phyloP scores from a whole-genome alignment of 768 basidiomycete species.

The Cyclocybe cylindracea region DNA sequence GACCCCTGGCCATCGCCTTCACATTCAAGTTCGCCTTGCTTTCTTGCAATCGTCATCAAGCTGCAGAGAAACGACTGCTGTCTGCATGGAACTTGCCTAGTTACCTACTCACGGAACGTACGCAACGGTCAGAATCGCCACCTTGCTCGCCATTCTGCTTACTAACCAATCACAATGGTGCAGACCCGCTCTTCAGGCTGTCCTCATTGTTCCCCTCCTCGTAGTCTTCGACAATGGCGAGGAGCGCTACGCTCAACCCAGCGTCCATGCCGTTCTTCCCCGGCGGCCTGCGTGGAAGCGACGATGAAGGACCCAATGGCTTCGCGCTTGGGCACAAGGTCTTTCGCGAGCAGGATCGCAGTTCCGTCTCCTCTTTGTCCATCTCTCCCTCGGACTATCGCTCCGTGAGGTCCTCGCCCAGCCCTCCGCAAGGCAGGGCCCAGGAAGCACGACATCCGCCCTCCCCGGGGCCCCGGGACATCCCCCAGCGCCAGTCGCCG shows the following conservation, averaged over 20 bases:
- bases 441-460: constrained; percentile 36
- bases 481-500: constrained; percentile 42
- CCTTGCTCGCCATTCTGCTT: constrained; percentile 20
- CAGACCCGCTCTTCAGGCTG: constrained; percentile 33
- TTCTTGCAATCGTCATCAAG: constrained; percentile 11
- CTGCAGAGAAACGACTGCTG: constrained; percentile 15
- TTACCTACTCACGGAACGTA: constrained; percentile 24
- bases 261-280: constrained; percentile 87
- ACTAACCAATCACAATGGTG: constrained; percentile 26
- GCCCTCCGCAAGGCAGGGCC: constrained; percentile 46
- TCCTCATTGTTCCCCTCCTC: constrained; percentile 36
- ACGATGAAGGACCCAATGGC: constrained; percentile 51
- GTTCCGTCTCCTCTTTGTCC: constrained; percentile 58
- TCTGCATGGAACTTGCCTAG: constrained; percentile 47
- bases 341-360: constrained; percentile 47
- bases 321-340: constrained; percentile 47
- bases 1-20: constrained; percentile 9
- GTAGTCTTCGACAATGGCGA: constrained; percentile 55
- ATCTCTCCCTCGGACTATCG: constrained; percentile 61
- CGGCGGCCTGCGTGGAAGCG: constrained; percentile 57
- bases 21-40: constrained; percentile 1
- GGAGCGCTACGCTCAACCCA: constrained; percentile 77
- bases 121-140: constrained; percentile 22
- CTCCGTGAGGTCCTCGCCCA: constrained; percentile 71
- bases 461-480: constrained; percentile 37